Conservation (phyloP, 148 eudicot genomes). For the Chenopodium formosanum region DNA sequence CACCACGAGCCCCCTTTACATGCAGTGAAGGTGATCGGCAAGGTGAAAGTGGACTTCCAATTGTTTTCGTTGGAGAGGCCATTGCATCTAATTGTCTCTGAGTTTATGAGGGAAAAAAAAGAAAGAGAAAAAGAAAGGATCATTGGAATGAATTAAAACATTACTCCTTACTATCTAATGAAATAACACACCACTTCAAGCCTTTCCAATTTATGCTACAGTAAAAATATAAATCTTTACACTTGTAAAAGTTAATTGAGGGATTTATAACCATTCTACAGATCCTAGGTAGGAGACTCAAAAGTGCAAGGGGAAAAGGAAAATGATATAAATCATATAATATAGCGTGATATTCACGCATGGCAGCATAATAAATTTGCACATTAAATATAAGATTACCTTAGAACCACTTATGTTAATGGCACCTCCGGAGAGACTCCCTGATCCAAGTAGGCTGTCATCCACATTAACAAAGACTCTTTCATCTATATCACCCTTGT, state of each 20-base stretch:
- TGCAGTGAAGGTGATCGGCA: constrained; percentile 60
- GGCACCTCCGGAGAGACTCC: constrained; percentile 86
- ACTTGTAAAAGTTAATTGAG: too few species aligned
- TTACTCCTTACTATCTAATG: not conserved
- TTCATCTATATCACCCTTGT: constrained; percentile 84
- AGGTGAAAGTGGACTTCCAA: constrained; percentile 73
- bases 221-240: too few species aligned
- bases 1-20: constrained; percentile 34
- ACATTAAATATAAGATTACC: constrained; percentile 38
- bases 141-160: not conserved
- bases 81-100: constrained; percentile 66
- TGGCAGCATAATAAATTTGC: not conserved
- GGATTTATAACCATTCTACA: too few species aligned
- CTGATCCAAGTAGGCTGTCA: constrained; percentile 83
- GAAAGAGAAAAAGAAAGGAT: constrained; percentile 15
- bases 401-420: constrained; percentile 58
- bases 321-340: not conserved
- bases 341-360: not conserved
- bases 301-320: not conserved
- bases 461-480: constrained; percentile 75
- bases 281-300: not conserved
- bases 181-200: not conserved
- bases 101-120: constrained; percentile 5
- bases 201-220: not conserved
- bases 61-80: constrained; percentile 79